Percentiles rank a stretch among this genome's conserved stretches.
Evolutionary conservation across 2,329 filamentous ascomycete genomes (phyloP).

Genomic region (Curvularia eragrostidis): DNA sequence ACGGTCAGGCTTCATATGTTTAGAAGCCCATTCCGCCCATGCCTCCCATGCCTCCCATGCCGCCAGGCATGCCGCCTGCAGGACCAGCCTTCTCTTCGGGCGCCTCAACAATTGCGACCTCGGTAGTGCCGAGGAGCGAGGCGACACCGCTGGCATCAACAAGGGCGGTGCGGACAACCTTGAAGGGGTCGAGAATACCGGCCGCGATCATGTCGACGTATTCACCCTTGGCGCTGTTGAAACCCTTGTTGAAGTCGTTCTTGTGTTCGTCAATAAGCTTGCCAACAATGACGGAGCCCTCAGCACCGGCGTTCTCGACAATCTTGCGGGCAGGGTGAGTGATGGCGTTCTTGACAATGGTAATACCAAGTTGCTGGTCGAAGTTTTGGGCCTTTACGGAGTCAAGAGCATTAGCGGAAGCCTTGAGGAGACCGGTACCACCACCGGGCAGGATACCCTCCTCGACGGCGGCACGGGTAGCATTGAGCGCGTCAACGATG

Average conservation of each 20-base stretch:
- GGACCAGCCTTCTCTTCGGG: constrained; percentile 79
- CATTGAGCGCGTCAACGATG: constrained; percentile 97
- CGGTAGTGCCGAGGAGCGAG: constrained; percentile 94
- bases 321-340: constrained; percentile 93
- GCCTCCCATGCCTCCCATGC: constrained; percentile 57
- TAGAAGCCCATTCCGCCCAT: constrained; percentile 70
- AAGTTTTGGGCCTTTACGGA: constrained; percentile 92
- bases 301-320: constrained; percentile 95
- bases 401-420: constrained; percentile 83
- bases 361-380: constrained; percentile 97
- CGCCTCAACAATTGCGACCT: constrained; percentile 97
- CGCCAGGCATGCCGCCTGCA: constrained; percentile 64
- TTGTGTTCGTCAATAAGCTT: constrained; percentile 96
- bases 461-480: constrained; percentile 96
- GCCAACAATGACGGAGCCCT: constrained; percentile 95
- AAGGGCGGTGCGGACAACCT: constrained; percentile 97
- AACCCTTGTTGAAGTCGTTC: constrained; percentile 96
- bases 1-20: constrained; percentile 34
- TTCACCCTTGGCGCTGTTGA: constrained; percentile 94
- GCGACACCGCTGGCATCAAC: constrained; percentile 95
- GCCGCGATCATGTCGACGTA: constrained; percentile 98
- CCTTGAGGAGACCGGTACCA: constrained; percentile 98
- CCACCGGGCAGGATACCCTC: constrained; percentile 98
- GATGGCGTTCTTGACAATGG: constrained; percentile 97
- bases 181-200: constrained; percentile 98